Conservation (phyloP, 139 green algal genomes). For the Spirogloea muscicola region DNA sequence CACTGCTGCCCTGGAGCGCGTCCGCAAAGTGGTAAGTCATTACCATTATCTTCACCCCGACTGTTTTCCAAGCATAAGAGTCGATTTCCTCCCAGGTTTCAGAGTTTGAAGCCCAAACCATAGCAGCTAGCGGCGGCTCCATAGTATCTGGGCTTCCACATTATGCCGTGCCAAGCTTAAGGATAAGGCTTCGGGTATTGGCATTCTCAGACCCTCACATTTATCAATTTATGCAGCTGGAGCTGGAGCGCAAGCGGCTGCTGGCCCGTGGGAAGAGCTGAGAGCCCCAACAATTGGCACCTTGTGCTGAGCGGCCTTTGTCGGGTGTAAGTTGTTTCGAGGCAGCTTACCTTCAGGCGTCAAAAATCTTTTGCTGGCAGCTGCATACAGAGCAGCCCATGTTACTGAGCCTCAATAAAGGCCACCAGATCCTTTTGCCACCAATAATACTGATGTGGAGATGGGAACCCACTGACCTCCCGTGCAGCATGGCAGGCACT, state of each 20-base stretch:
- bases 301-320: too few relatives aligned
- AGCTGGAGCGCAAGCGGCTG: slow-evolving; percentile 16
- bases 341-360: too few relatives aligned
- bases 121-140: neutral
- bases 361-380: too few relatives aligned
- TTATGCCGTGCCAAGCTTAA: neutral
- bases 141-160: neutral
- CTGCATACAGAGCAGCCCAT: too few relatives aligned
- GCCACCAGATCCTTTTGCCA: too few relatives aligned
- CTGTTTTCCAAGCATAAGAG: neutral
- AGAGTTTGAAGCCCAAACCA: neutral
- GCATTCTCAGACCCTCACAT: neutral
- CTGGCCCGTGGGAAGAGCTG: too few relatives aligned
- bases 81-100: neutral
- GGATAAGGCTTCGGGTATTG: neutral
- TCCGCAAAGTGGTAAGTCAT: slow-evolving; percentile 64
- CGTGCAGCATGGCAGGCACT: too few relatives aligned
- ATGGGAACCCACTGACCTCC: too few relatives aligned
- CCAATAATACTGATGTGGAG: too few relatives aligned
- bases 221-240: slow-evolving; percentile 1
- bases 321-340: too few relatives aligned
- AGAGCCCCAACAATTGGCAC: too few relatives aligned
- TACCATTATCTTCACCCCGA: neutral
- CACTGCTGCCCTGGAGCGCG: slow-evolving; percentile 50
- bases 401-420: too few relatives aligned